Evolutionary conservation across 2,329 filamentous ascomycete species (phyloP), one percentile per base, ranked within the genome.

Genomic region (Diaporthe citrichinensis): DNA sequence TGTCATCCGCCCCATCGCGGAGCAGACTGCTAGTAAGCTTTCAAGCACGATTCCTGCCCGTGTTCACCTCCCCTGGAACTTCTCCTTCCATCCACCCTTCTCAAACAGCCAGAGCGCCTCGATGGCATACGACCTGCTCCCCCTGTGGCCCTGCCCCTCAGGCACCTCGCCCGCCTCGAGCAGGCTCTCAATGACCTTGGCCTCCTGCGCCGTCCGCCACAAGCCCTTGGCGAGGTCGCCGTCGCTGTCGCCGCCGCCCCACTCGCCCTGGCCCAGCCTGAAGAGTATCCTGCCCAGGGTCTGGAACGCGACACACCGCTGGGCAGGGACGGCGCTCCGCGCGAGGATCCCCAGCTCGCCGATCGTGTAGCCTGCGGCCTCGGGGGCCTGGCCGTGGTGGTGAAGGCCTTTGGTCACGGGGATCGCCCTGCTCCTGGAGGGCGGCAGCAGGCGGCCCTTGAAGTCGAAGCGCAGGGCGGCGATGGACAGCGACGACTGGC

Each of bases 291-390:
- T 89, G 0, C 97, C 97, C 0, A 98, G 87, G 0, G 96, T 96
- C 84, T 98, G 96, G 84, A 95, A 98, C 0, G 97, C 95, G 77
- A 98, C 90, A 81, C 97, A 98, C 15, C 96, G 87, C 86, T 99
- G 97, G 0, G 94, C 93, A 0, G 97, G 91, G 28, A 98, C 95
- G 0, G 92, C 92, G 73, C 94, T 97, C 46, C 96, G 90, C 6
- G 95, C 92, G 2, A 98, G 89, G 44, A 93, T 91, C 1, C 95
- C 93, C 1, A 99, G 88, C 84, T 99, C 97, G 0, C 92, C 91
- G 41, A 99, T 90, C 0, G 97, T 98, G 84, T 99, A 99, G 0
- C 97, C 97, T 0, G 97, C 97, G 1, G 96, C 95, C 84, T 98
- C 95, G 23, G 97, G 97, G 1, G 96, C 96, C 75, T 96, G 92